These are phyloP conservation scores for Emmonsiellopsis sp. DNA, from an alignment of 2,329 filamentous ascomycete genomes.

Conservation along the genomic window DNA sequence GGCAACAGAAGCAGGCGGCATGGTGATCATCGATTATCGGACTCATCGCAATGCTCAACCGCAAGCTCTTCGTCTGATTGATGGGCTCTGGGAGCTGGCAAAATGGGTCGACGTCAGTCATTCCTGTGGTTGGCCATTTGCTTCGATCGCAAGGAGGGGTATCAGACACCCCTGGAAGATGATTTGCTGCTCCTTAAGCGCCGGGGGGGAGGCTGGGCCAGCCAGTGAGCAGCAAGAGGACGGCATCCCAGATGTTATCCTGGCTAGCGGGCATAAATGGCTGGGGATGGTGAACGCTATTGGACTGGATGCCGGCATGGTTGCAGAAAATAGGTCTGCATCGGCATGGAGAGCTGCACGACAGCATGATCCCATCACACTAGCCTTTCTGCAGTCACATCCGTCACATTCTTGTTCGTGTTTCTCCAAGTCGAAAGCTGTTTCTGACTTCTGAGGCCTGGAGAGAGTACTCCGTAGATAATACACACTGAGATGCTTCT, in stretches of 20 bases:
- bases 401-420: not conserved
- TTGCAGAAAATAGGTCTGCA: not conserved
- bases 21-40: not conserved
- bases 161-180: not conserved
- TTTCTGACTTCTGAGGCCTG: no score
- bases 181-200: slow-evolving; percentile 11
- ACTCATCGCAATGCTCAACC: not conserved
- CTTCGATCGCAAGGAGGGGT: not conserved
- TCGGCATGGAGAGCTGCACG: not conserved
- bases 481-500: no score
- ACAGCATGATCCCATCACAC: not conserved
- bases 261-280: not conserved
- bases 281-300: not conserved
- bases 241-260: not conserved
- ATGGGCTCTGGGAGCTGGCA: not conserved
- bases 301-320: not conserved
- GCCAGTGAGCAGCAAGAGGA: not conserved
- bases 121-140: slow-evolving; percentile 2
- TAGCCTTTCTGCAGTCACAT: not conserved
- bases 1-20: not conserved
- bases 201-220: not conserved
- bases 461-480: no score
- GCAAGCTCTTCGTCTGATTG: not conserved
- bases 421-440: no score
- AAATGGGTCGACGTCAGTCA: not conserved